phyloP scores from a whole-genome alignment of 2,329 filamentous ascomycete genomes.

The Aspergillus proliferans region DNA sequence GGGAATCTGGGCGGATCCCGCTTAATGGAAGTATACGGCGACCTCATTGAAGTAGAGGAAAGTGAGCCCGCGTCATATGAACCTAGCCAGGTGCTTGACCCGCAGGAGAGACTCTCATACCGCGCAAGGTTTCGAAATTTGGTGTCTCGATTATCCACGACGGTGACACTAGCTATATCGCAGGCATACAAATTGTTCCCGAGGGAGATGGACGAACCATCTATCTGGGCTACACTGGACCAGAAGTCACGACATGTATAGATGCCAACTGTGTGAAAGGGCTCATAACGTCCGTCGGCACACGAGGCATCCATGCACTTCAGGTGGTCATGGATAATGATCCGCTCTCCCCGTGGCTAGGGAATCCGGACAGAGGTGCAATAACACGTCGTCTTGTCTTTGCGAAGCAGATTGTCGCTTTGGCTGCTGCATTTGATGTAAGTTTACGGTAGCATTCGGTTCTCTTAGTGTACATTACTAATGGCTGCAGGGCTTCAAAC shows the following conservation, averaged over 20 bases:
- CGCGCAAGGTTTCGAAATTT: neutral
- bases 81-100: too few relatives aligned
- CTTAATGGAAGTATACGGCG: neutral
- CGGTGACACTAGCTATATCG: conserved; percentile 1
- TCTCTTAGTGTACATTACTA: too few relatives aligned
- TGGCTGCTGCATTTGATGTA: too few relatives aligned
- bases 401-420: neutral
- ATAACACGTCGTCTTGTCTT: conserved; percentile 3
- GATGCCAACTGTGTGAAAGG: neutral
- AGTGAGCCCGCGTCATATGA: too few relatives aligned
- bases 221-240: neutral
- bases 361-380: conserved; percentile 1
- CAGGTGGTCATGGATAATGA: conserved; percentile 1
- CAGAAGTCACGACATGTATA: neutral
- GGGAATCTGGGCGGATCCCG: neutral
- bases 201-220: neutral
- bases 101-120: neutral
- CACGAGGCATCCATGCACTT: conserved; percentile 4
- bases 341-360: conserved; percentile 4
- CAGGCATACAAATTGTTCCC: conserved; percentile 4
- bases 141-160: conserved; percentile 1
- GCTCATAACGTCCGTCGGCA: conserved; percentile 4
- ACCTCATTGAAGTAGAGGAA: neutral
- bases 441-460: too few relatives aligned
- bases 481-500: too few relatives aligned